Conservation (phyloP, 1,284 basidiomycete species). For the Inonotus obliquus region DNA sequence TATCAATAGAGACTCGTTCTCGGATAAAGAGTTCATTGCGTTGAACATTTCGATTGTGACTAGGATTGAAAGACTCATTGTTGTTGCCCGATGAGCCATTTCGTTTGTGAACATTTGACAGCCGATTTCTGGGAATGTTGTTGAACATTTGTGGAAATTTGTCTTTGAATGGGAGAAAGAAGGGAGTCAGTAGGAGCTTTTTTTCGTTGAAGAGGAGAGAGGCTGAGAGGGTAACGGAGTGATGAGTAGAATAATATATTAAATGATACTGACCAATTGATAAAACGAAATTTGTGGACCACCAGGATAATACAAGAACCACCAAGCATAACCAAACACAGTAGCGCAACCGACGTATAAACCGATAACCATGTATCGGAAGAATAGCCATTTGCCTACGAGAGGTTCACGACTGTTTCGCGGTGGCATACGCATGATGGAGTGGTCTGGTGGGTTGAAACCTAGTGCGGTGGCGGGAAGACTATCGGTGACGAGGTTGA, state of each 20-base stretch:
- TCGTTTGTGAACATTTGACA: conserved; percentile 92
- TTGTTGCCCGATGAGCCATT: conserved; percentile 85
- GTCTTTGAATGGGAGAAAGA: conserved; percentile 52
- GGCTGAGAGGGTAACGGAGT: neutral
- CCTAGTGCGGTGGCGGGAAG: conserved; percentile 97
- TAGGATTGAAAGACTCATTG: conserved; percentile 92
- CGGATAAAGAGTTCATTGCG: conserved; percentile 97
- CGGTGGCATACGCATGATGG: conserved; percentile 93
- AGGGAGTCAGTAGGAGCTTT: neutral
- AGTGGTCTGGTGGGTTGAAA: conserved; percentile 95
- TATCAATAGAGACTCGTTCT: conserved; percentile 89
- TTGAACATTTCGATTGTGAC: conserved; percentile 99
- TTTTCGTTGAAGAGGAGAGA: neutral
- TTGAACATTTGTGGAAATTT: conserved; percentile 88
- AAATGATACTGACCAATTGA: conserved; percentile 68
- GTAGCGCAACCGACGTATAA: conserved; percentile 93
- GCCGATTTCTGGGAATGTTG: conserved; percentile 82
- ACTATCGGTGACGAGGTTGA: conserved; percentile 94
- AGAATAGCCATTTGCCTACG: conserved; percentile 90
- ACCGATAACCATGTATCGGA: conserved; percentile 92
- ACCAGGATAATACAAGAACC: conserved; percentile 88
- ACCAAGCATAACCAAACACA: conserved; percentile 97
- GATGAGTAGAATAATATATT: neutral
- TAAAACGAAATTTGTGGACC: conserved; percentile 93
- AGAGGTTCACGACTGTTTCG: conserved; percentile 86